Evolutionary conservation across 1,284 basidiomycete species (phyloP).

Genomic region (Tilletiaria anomala): DNA sequence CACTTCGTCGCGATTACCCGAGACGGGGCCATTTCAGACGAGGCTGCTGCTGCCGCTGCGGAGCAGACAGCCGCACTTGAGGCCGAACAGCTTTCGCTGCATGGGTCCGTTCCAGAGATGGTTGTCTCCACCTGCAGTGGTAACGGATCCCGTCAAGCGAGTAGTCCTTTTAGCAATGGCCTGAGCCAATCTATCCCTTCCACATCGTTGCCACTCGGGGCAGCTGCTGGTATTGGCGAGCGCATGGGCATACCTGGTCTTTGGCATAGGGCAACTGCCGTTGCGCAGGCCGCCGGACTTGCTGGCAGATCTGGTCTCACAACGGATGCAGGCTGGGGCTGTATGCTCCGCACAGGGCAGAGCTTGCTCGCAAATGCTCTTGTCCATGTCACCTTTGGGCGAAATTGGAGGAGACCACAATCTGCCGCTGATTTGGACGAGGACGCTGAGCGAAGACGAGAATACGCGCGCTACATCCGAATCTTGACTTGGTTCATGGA

Average conservation of each 20-base stretch:
- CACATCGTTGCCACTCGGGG: too few relatives aligned
- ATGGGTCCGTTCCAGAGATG: too few relatives aligned
- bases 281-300: slow-evolving; percentile 20
- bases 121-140: neutral
- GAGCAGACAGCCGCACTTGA: neutral
- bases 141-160: neutral
- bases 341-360: slow-evolving; percentile 91
- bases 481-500: slow-evolving; percentile 91
- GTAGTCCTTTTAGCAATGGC: too few relatives aligned
- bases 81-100: too few relatives aligned
- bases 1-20: slow-evolving; percentile 31
- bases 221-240: slow-evolving; percentile 12
- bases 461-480: slow-evolving; percentile 55
- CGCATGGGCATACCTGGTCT: slow-evolving; percentile 29
- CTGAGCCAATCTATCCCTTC: too few relatives aligned
- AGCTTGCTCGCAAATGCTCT: slow-evolving; percentile 79
- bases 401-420: slow-evolving; percentile 13
- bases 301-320: slow-evolving; percentile 52
- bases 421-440: slow-evolving; percentile 1
- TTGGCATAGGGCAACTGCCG: slow-evolving; percentile 28
- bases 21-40: slow-evolving; percentile 29
- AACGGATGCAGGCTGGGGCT: slow-evolving; percentile 93
- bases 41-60: slow-evolving; percentile 12
- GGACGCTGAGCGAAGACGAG: slow-evolving; percentile 1
- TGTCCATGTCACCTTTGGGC: slow-evolving; percentile 62